phyloP scores from a whole-genome alignment of 179 eudicot species.

The Camellia oleifera region DNA sequence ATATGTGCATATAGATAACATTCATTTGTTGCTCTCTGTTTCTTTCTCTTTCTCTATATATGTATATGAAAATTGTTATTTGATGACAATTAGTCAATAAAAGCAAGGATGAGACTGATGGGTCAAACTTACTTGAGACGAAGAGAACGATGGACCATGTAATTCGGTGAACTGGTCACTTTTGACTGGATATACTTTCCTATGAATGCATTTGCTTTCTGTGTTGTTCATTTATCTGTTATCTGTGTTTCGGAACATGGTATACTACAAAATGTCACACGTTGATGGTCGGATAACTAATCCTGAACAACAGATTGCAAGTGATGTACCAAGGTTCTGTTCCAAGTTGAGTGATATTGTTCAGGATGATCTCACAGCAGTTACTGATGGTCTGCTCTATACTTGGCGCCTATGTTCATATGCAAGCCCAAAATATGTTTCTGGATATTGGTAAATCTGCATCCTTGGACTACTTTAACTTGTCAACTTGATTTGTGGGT shows the following conservation, averaged over 20 bases:
- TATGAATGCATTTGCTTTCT: neutral
- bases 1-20: too few relatives aligned
- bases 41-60: too few relatives aligned
- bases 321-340: slow-evolving; percentile 94
- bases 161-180: neutral
- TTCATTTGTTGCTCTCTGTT: too few relatives aligned
- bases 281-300: slow-evolving; percentile 92
- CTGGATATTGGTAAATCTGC: slow-evolving; percentile 79
- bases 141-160: too few relatives aligned
- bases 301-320: slow-evolving; percentile 97
- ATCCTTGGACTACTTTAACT: slow-evolving; percentile 15
- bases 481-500: slow-evolving; percentile 1
- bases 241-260: slow-evolving; percentile 72
- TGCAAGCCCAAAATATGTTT: slow-evolving; percentile 95
- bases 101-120: too few relatives aligned
- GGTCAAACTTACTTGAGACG: too few relatives aligned
- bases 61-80: too few relatives aligned
- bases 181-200: neutral
- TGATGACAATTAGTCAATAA: too few relatives aligned
- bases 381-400: slow-evolving; percentile 87
- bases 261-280: slow-evolving; percentile 91
- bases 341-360: slow-evolving; percentile 95
- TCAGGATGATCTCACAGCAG: slow-evolving; percentile 92
- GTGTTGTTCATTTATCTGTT: slow-evolving; percentile 5
- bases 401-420: slow-evolving; percentile 99